Percentiles rank a stretch among this genome's conserved stretches.
Conservation (phyloP, 2,329 filamentous ascomycete genomes). For the Paecilomyces sp. region DNA sequence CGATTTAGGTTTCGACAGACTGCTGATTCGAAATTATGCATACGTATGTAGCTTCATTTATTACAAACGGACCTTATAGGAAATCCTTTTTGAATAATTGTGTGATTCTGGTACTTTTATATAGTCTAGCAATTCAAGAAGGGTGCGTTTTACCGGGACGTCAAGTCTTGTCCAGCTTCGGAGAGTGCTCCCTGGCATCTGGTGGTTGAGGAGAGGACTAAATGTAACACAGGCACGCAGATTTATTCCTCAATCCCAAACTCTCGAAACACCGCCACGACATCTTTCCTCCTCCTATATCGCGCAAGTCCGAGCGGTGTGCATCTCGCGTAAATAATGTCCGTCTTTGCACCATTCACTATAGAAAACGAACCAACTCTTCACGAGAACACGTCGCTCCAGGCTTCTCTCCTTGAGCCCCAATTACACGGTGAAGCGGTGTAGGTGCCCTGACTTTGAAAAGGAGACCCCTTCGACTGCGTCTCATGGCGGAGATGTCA, state of each 20-base stretch:
- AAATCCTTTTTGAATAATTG: too few species aligned
- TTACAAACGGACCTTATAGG: too few species aligned
- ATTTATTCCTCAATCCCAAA: not conserved
- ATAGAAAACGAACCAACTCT: not conserved
- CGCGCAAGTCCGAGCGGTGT: not conserved
- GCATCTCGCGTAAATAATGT: not conserved
- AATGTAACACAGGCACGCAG: not conserved
- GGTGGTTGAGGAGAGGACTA: too few species aligned
- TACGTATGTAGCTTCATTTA: too few species aligned
- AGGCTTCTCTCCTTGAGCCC: not conserved
- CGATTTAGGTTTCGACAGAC: too few species aligned
- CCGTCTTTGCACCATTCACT: not conserved
- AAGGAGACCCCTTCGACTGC: not conserved
- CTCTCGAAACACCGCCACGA: not conserved
- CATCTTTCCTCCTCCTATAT: not conserved
- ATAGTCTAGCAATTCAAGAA: too few species aligned
- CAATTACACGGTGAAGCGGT: not conserved
- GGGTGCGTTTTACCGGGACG: too few species aligned
- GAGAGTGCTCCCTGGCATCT: too few species aligned
- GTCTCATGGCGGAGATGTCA: not conserved
- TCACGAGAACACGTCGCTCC: not conserved
- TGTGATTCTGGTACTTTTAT: too few species aligned
- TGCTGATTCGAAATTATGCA: too few species aligned
- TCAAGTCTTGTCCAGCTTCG: too few species aligned
- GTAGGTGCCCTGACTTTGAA: not conserved